Conservation (phyloP, 2,329 filamentous ascomycete genomes). For the Claviceps purpurea region DNA sequence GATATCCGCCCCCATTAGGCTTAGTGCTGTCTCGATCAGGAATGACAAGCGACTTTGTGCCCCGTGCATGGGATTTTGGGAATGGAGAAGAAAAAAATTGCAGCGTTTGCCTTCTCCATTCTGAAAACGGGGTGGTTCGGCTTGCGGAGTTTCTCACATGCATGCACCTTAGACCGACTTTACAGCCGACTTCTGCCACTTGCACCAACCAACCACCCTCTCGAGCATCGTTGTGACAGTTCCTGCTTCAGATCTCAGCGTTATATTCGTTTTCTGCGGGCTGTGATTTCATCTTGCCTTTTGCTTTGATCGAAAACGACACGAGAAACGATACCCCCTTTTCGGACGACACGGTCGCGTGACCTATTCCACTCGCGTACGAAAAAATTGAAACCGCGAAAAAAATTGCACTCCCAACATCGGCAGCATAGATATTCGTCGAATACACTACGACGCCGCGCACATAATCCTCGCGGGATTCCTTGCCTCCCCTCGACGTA, state of each 20-base stretch:
- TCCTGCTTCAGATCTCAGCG: not conserved
- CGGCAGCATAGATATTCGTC: too few species aligned
- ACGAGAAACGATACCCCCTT: not conserved
- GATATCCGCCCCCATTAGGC: not conserved
- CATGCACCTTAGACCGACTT: not conserved
- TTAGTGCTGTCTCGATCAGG: conserved; percentile 2
- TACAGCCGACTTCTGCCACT: too few species aligned
- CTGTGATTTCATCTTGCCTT: not conserved
- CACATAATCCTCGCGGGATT: too few species aligned
- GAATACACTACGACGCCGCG: too few species aligned
- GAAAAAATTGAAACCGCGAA: not conserved
- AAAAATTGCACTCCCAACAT: not conserved
- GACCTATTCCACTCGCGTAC: not conserved
- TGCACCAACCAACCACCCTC: not conserved
- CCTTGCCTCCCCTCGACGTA: not conserved
- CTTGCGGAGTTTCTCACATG: conserved; percentile 1
- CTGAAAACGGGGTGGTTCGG: not conserved
- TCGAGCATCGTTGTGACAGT: not conserved
- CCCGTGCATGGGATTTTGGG: too few species aligned
- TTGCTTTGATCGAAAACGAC: not conserved
- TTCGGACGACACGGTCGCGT: not conserved
- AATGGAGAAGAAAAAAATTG: conserved; percentile 2
- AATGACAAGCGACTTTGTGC: conserved; percentile 4
- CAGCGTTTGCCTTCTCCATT: not conserved
- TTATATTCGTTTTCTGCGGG: not conserved